These are phyloP conservation scores for Alternaria triticimaculans DNA, from an alignment of 2,329 filamentous ascomycete genomes.

Conservation along the genomic window DNA sequence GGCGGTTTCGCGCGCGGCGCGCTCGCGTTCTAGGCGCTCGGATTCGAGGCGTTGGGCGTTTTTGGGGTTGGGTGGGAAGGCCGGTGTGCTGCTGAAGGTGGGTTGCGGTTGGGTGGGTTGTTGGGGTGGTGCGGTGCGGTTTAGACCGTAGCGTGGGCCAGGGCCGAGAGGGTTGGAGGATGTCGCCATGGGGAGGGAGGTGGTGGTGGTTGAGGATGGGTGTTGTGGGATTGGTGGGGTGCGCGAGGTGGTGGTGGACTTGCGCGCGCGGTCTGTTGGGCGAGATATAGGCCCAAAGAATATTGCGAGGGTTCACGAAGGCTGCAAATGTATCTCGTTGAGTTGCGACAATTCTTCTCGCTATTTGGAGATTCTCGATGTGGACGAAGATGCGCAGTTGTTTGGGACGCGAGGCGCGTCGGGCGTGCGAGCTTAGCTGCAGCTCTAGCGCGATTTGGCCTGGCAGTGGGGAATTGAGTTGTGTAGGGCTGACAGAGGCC, in stretches of 20 bases:
- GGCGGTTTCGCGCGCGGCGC: conserved; percentile 43
- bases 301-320: background rate
- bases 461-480: conserved; percentile 4
- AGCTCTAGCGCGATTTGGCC: conserved; percentile 23
- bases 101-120: conserved; percentile 23
- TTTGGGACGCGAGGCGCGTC: conserved; percentile 28
- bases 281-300: background rate
- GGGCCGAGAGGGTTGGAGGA: conserved; percentile 61
- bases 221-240: conserved; percentile 8
- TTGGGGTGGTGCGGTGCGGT: conserved; percentile 35
- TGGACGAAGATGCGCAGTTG: conserved; percentile 14
- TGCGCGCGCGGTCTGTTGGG: background rate
- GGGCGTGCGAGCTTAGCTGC: conserved; percentile 20
- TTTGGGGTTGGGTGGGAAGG: conserved; percentile 53
- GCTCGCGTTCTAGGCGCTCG: conserved; percentile 51
- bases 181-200: conserved; percentile 55
- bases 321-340: background rate
- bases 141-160: conserved; percentile 61
- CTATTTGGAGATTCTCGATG: conserved; percentile 12
- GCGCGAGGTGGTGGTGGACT: conserved; percentile 3
- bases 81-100: conserved; percentile 39
- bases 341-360: conserved; percentile 8
- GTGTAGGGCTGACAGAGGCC: conserved; percentile 10
- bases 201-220: background rate
- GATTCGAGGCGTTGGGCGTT: conserved; percentile 50